These are phyloP conservation scores for Fulvia fulva DNA, from an alignment of 2,329 filamentous ascomycete genomes.

Conservation along the genomic window DNA sequence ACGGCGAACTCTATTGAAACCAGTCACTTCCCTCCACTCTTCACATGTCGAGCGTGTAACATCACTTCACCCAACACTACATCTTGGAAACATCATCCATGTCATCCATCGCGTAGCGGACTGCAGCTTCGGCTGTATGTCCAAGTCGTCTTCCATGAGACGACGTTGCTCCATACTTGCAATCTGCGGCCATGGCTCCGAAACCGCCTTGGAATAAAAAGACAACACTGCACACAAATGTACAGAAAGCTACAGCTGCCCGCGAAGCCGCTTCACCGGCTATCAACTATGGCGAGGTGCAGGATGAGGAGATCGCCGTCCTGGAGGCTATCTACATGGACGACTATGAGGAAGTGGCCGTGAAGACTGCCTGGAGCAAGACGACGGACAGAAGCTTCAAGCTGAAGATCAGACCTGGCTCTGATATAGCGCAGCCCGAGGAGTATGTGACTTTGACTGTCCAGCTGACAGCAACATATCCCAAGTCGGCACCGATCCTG, in stretches of 20 bases:
- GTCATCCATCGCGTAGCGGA: conserved; percentile 25
- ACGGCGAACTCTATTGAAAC: background rate
- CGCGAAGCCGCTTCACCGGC: conserved; percentile 27
- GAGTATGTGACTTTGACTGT: conserved; percentile 70
- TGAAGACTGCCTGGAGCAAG: conserved; percentile 79
- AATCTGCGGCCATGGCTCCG: conserved; percentile 43
- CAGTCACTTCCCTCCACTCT: background rate
- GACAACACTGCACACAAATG: conserved; percentile 24
- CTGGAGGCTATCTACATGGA: conserved; percentile 85
- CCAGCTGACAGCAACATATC: conserved; percentile 84
- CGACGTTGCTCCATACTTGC: conserved; percentile 2
- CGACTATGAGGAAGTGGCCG: conserved; percentile 72
- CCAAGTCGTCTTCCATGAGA: conserved; percentile 24
- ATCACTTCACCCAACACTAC: background rate
- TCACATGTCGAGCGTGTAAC: background rate
- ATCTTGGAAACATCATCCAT: conserved; percentile 1
- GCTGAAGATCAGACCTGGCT: conserved; percentile 69
- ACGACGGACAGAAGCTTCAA: conserved; percentile 75
- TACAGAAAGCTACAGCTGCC: conserved; percentile 17
- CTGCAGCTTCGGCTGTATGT: conserved; percentile 47
- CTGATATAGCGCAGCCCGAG: conserved; percentile 67
- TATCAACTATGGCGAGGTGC: conserved; percentile 74
- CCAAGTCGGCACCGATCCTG: conserved; percentile 73
- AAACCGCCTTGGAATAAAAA: conserved; percentile 42
- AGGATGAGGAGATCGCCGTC: conserved; percentile 82